A percentile compares a stretch with the other conserved stretches of the same genome.
phyloP scores from a whole-genome alignment of 495 filamentous ascomycete genomes.

The Penicillium psychrofluorescens region DNA sequence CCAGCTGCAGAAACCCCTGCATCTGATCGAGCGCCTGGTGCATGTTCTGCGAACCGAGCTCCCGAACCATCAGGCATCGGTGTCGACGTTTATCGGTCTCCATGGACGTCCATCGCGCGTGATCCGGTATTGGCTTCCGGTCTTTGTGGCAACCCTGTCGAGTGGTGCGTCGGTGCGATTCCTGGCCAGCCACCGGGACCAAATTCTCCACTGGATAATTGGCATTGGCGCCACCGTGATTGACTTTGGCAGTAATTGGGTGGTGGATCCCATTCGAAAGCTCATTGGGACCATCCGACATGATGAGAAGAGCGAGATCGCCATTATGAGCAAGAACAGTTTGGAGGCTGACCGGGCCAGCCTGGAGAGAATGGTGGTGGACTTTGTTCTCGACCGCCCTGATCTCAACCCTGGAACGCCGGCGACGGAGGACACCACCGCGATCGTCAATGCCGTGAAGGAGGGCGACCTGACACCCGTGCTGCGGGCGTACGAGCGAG shows the following conservation, averaged over 20 bases:
- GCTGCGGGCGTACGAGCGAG: conserved; percentile 81
- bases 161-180: conserved; percentile 76
- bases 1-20: conserved; percentile 37
- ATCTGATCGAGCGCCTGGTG: conserved; percentile 60
- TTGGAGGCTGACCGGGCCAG: conserved; percentile 83
- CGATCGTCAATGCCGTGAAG: conserved; percentile 67
- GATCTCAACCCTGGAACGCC: conserved; percentile 38
- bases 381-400: conserved; percentile 79
- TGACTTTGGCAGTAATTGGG: conserved; percentile 96
- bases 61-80: conserved; percentile 51
- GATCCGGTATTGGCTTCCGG: conserved; percentile 83
- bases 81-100: conserved; percentile 32
- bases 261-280: conserved; percentile 73
- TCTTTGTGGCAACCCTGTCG: conserved; percentile 54
- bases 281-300: conserved; percentile 88
- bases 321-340: conserved; percentile 88
- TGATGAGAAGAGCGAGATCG: conserved; percentile 82
- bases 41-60: conserved; percentile 53
- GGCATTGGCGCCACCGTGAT: conserved; percentile 68
- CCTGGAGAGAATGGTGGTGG: conserved; percentile 94
- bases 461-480: conserved; percentile 93
- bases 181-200: conserved; percentile 58
- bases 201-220: conserved; percentile 67
- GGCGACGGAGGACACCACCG: conserved; percentile 51
- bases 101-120: conserved; percentile 72